Base-by-base conservation (phyloP, 768 basidiomycete genomes). In the Boletus coccyginus region DNA sequence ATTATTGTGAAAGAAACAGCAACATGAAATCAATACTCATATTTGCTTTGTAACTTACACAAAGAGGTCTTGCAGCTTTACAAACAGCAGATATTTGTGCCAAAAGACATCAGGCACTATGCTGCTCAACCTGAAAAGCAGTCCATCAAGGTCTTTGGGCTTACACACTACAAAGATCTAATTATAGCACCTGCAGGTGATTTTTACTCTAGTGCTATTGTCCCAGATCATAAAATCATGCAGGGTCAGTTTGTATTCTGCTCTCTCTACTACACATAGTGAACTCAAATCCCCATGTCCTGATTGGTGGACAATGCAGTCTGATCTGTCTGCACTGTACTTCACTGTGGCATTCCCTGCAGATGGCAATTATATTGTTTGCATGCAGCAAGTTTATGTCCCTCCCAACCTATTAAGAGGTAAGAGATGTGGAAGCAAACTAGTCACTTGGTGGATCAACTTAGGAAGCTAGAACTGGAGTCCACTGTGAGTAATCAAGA, bases 271-370 rank as follows among this genome's bases (percentile, higher is more conserved):
- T 29, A 6, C 48, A 55, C 1, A 35, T 24, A 0, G 3, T 8
- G 11, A 55, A 55, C 35, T 49, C 54, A 1, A 50, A 13, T 2
- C 54, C 48, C 35, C 47, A 55, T 2, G 32, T 14, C 7, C 39
- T 47, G 1, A 47, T 2, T 0, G 46, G 53, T 0, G 46, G 53
- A 2, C 4, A 38, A 12, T 53, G 52, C 6, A 48, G 10, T 1
- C 29, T 7, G 21, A 54, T 49, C 19, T 50, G 41, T 2, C 48
- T 29, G 24, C 40, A 43, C 13, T 14, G 7, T 3, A 50, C 27
- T 6, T 5, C 29, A 1, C 3, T 12, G 0, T 27, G 33, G 2
- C 48, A 6, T 7, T 55, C 47, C 19, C 31, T 51, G 44, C 29
- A 56, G 2, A 51, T 40, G 2, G 51, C 4, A 1, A 56, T 31